Evolutionary conservation across 164 flowering plant species (phyloP), one percentile per base, ranked within the genome.

Genomic region (Cinnamomum chago): DNA sequence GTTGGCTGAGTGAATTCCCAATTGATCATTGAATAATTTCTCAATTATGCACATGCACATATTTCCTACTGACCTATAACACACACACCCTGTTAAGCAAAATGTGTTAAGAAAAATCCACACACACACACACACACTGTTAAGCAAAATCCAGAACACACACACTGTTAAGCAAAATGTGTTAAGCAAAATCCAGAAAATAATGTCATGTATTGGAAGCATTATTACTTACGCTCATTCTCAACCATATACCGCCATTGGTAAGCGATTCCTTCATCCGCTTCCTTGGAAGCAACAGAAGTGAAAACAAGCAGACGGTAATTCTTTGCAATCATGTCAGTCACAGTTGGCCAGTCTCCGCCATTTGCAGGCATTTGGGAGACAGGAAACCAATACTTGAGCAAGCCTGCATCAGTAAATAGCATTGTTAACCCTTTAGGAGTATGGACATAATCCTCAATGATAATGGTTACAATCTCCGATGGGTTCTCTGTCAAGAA

Each of bases 171-270:
- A n/a, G n/a, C n/a, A n/a, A n/a, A n/a, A n/a, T n/a, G n/a, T n/a
- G n/a, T n/a, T n/a, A n/a, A n/a, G n/a, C 5, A 30, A 30, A 30
- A 30, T 30, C 33, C 33, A 30, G 5, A 30, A 30, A 30, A 30
- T 30, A 30, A 30, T 30, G 33, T 30, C 33, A 30, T 30, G 33
- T 3, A 68, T 33, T 72, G 13, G 72, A 66, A 76, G 62, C 58
- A 14, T 25, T 9, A 65, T 35, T 62, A 74, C 95, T 84, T 84
- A 96, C 98, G 50, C 65, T 94, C 99, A 77, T 96, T 96, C 84
- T 96, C 99, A 58, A 92, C 81, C 87, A 96, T 87, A 82, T 91
- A 90, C 79, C 84, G 91, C 99, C 98, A 96, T 75, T 94, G 98
- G 76, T 94, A 96, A 33, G 99, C 97, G 72, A 96, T 83, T 76